These are phyloP conservation scores for Xylaria sp. DNA, from an alignment of 2,329 filamentous ascomycete genomes.

Conservation along the genomic window DNA sequence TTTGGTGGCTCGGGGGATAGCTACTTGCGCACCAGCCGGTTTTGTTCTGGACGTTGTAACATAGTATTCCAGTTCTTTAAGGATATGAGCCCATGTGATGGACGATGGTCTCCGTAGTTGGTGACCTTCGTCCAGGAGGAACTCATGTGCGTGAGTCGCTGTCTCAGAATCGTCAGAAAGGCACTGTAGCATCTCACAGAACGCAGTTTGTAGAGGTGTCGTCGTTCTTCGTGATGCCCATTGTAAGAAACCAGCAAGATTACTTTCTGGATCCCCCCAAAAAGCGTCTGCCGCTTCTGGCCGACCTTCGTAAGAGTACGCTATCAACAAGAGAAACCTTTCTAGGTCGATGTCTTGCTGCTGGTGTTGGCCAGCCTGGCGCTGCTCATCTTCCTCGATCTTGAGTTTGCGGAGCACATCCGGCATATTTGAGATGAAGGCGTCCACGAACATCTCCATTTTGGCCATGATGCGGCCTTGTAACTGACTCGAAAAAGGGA, in stretches of 20 bases:
- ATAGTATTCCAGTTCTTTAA: constrained; percentile 88
- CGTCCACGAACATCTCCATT: constrained; percentile 87
- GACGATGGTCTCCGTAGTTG: constrained; percentile 83
- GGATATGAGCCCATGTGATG: constrained; percentile 92
- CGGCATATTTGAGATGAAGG: constrained; percentile 94
- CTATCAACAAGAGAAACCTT: constrained; percentile 89
- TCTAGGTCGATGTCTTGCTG: constrained; percentile 82
- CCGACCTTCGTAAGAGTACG: constrained; percentile 88
- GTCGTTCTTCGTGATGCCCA: constrained; percentile 97
- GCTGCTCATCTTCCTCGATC: constrained; percentile 88
- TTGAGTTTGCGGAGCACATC: constrained; percentile 88
- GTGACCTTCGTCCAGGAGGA: constrained; percentile 85
- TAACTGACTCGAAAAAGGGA: constrained; percentile 77
- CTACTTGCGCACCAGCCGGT: constrained; percentile 64
- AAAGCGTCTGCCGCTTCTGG: constrained; percentile 87
- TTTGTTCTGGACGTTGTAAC: constrained; percentile 81
- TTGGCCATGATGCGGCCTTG: constrained; percentile 79
- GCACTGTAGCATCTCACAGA: constrained; percentile 94
- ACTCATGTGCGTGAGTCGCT: constrained; percentile 85
- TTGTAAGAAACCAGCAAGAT: constrained; percentile 91
- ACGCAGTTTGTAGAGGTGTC: constrained; percentile 93
- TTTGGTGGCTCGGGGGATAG: constrained; percentile 68
- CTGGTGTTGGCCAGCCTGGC: constrained; percentile 71
- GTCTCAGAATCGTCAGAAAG: constrained; percentile 85
- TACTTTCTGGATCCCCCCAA: constrained; percentile 92